Percentiles rank a stretch among this genome's conserved stretches.
These are phyloP conservation scores for Eurotiales sp. DNA, from an alignment of 2,329 filamentous ascomycete species.

Conservation along the genomic window DNA sequence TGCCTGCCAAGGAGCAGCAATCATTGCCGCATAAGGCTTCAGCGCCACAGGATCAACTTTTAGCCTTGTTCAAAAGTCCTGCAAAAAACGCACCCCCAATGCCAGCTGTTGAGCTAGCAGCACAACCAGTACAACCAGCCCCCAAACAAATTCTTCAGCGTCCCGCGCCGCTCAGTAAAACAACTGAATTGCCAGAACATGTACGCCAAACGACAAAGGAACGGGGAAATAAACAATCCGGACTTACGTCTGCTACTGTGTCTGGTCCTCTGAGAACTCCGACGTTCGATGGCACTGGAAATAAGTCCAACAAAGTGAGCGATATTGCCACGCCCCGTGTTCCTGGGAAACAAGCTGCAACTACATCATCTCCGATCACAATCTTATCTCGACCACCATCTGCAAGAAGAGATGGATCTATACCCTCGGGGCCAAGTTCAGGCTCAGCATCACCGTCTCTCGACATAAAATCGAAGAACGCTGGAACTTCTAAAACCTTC, in stretches of 20 bases:
- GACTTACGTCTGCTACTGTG: constrained; percentile 36
- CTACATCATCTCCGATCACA: constrained; percentile 33
- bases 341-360: constrained; percentile 7
- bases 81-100: constrained; percentile 13
- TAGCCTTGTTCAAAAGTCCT: constrained; percentile 31
- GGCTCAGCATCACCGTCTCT: constrained; percentile 17
- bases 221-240: constrained; percentile 17
- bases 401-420: constrained; percentile 26
- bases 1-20: constrained; percentile 14
- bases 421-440: constrained; percentile 14
- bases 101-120: constrained; percentile 45
- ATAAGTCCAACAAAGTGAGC: constrained; percentile 21
- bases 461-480: constrained; percentile 19
- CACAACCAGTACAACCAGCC: constrained; percentile 36
- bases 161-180: constrained; percentile 16
- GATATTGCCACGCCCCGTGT: constrained; percentile 18
- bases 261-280: constrained; percentile 39
- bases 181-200: constrained; percentile 18
- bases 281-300: constrained; percentile 33
- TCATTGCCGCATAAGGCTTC: constrained; percentile 24
- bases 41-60: constrained; percentile 36
- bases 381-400: constrained; percentile 35
- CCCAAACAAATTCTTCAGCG: constrained; percentile 34
- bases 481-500: constrained; percentile 42
- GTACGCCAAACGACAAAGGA: constrained; percentile 14